Conservation (phyloP, 116 monocot genomes). For the Trichopus zeylanicus region DNA sequence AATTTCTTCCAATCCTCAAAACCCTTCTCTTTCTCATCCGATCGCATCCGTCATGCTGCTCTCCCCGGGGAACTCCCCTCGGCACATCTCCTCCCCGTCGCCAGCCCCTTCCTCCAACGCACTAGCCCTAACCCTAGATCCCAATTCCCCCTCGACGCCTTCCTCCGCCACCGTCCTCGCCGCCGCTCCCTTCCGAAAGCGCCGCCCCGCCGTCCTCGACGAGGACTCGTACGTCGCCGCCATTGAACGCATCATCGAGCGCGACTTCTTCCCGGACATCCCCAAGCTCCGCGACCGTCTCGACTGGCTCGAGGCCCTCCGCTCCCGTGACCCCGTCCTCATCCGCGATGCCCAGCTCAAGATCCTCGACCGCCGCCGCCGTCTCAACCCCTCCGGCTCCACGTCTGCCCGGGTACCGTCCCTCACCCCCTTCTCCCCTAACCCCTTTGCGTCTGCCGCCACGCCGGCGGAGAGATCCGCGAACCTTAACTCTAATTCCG, state of each 20-base stretch:
- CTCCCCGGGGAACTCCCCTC: constrained; percentile 70
- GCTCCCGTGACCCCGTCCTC: constrained; percentile 63
- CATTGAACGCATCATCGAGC: constrained; percentile 95
- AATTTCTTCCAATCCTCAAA: background rate
- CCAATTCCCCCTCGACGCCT: constrained; percentile 5
- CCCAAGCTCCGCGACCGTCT: constrained; percentile 90
- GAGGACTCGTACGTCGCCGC: constrained; percentile 87
- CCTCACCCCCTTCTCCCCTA: constrained; percentile 21
- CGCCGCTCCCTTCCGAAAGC: constrained; percentile 26
- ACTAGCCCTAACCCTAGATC: constrained; percentile 13
- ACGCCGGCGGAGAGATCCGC: constrained; percentile 20
- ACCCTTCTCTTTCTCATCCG: background rate
- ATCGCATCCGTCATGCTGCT: constrained; percentile 34
- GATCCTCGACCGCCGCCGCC: constrained; percentile 67
- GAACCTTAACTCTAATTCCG: background rate
- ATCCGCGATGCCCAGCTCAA: constrained; percentile 93
- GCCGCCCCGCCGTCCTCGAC: constrained; percentile 61
- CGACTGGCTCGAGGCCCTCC: constrained; percentile 91
- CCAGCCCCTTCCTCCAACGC: constrained; percentile 14
- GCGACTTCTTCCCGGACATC: constrained; percentile 95
- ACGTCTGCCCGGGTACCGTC: constrained; percentile 21
- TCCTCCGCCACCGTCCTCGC: constrained; percentile 5
- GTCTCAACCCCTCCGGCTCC: constrained; percentile 11
- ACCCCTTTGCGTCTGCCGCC: constrained; percentile 38
- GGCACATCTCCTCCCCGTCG: constrained; percentile 27